Base-by-base conservation (phyloP, 1,284 basidiomycete species). In the Ganoderma leucocontextum region DNA sequence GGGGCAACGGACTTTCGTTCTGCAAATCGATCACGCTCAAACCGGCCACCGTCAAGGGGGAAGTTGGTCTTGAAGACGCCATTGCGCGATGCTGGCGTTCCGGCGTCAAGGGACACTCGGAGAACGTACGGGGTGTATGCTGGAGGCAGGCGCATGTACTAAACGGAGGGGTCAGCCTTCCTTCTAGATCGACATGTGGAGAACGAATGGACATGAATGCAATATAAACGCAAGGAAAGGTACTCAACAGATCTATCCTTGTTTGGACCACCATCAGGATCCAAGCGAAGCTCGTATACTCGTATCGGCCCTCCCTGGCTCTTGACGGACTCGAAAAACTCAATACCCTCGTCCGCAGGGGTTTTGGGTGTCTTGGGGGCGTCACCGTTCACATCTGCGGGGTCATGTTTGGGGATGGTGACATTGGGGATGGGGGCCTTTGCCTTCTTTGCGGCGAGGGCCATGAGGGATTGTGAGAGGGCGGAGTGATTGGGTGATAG, bases 71-170 rank as follows among this genome's bases (percentile, higher is more conserved):
- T 95, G 79, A 98, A 93, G 2, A 95, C 87, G 62, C 95, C 97
- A 72, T 96, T 95, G 74, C 89, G 91, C 2, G 95, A 90, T 8
- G 95, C 94, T 1, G 93, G 90, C 0, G 95, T 95, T 12, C 96
- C 96, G 0, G 96, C 93, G 67, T 95, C 93, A 64, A 98, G 86
- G 12, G 93, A 92, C 59, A 98, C 93, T 64, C 97, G 90, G 33
- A 98, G 83, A 60, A 98, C 88, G 78, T 98, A 98, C 2, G 97
- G 96, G 22, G 82, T 84, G 75, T 90, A 87, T n/a, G 96, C 94
- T 13, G 97, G 95, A 9, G 96, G 96, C 35, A 98, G 89, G 62
- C 97, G 95, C 75, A 97, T 92, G 79, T 98, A 98, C 97, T 98
- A 77, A 44, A 49, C 65, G 62, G 7, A 25, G 2, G 6, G 15